Percentiles rank a stretch among this genome's conserved stretches.
Conservation (phyloP, 1,284 basidiomycete genomes). For the Meripilus lineatus region DNA sequence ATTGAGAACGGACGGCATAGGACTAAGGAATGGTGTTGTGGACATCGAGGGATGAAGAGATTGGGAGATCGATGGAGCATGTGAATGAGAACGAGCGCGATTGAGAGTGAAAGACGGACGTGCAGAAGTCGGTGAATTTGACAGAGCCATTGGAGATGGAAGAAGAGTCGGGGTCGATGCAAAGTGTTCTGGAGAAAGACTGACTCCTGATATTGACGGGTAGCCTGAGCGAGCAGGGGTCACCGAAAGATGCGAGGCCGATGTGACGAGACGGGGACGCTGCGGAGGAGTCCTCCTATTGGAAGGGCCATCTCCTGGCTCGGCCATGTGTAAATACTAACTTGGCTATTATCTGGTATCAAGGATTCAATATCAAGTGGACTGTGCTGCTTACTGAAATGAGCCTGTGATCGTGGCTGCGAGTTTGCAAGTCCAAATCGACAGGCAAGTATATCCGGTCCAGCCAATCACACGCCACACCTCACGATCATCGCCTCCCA, state of each 20-base stretch:
- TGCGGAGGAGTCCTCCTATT: too few species aligned
- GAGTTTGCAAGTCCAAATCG: not conserved
- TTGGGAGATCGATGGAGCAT: slow-evolving; percentile 5
- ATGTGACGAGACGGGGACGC: slow-evolving; percentile 10
- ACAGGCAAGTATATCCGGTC: not conserved
- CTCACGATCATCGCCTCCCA: too few species aligned
- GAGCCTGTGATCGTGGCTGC: not conserved
- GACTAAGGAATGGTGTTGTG: slow-evolving; percentile 4
- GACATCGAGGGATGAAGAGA: not conserved
- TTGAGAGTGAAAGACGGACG: slow-evolving; percentile 4
- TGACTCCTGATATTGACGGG: too few species aligned
- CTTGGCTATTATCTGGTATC: slow-evolving; percentile 6
- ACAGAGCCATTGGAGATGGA: slow-evolving; percentile 3
- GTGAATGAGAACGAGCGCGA: slow-evolving; percentile 4
- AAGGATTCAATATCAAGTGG: not conserved
- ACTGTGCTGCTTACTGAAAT: not conserved
- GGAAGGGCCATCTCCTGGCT: slow-evolving; percentile 8
- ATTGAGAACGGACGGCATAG: slow-evolving; percentile 2
- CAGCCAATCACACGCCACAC: too few species aligned
- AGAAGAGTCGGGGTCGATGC: slow-evolving; percentile 9
- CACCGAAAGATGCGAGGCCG: slow-evolving; percentile 9
- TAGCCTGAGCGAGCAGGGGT: slow-evolving; percentile 5
- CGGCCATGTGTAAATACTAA: too few species aligned
- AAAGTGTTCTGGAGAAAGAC: slow-evolving; percentile 10
- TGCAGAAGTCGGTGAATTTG: slow-evolving; percentile 1